Base-by-base conservation (phyloP, 1,284 basidiomycete genomes). In the Gastroboletus turbinatus region DNA sequence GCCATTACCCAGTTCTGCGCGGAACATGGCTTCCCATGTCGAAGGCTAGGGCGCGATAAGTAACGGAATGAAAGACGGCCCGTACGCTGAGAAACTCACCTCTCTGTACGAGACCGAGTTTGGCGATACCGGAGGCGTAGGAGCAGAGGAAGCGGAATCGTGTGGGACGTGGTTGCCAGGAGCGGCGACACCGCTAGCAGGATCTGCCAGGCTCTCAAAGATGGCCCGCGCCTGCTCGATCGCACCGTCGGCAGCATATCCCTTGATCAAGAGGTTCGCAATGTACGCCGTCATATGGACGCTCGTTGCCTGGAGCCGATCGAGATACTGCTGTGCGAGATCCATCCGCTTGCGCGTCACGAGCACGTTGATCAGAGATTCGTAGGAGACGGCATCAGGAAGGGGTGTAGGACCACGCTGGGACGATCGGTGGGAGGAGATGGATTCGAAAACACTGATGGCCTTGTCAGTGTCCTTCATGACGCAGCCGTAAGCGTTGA, bases 271-370 rank as follows among this genome's bases (percentile, higher is more conserved):
- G 59, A 92, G 79, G 74, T 99, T 99, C 44, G 90, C 91, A 60
- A 98, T 92, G 73, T 99, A 99, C 1, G 97, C 96, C 0, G 96
- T 99, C 82, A 94, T 88, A 64, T 90, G 88, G 9, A 96, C 83
- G 32, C 86, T 84, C 3, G 81, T 78, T 0, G 73, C 66, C 39
- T 74, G 73, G 78, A 99, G 86, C 56, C 83, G 83, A 25, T 76
- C 70, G 38, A 90, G 73, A 69, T 93, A 94, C 19, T 75, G 63
- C 0, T 88, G 84, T 32, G 96, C 82, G 50, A 97, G 82, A 64
- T 96, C 94, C 51, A 88, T 80, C 13, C 89, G 86, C 38, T 87
- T 87, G 68, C 89, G 85, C 9, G 85, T 88, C 45, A 94, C 87
- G 52, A 97, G 79, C 17, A 92, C 92, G 66, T 93, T 94, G 75